Evolutionary conservation across 352 stramenopile species (phyloP).

Genomic region (Bremia lactucae): DNA sequence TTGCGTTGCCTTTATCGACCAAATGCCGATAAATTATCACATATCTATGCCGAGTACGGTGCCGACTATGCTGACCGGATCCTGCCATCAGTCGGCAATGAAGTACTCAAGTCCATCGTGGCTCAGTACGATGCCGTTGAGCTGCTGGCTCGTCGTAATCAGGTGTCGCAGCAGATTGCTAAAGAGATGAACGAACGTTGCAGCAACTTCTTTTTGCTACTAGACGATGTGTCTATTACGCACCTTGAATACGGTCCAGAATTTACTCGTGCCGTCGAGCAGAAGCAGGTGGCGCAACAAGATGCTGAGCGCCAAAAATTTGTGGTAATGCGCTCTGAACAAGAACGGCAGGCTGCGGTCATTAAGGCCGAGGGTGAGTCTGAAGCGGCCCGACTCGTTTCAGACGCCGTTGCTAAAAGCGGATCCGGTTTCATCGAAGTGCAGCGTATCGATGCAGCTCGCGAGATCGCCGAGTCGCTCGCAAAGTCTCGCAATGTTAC

Average conservation of each 20-base stretch:
- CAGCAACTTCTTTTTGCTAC: conserved; percentile 94
- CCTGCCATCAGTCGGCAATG: conserved; percentile 96
- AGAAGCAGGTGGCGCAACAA: conserved; percentile 99
- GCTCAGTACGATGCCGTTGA: conserved; percentile 99
- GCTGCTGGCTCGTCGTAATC: conserved; percentile 96
- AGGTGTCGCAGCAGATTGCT: conserved; percentile 95
- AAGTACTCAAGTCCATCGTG: conserved; percentile 90
- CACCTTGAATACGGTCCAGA: conserved; percentile 98
- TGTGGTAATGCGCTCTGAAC: conserved; percentile 97
- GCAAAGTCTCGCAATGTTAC: conserved; percentile 95
- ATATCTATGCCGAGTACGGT: conserved; percentile 96
- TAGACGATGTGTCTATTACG: conserved; percentile 99
- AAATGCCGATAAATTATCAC: conserved; percentile 89
- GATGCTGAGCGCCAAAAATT: conserved; percentile 99
- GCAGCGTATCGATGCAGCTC: conserved; percentile 98
- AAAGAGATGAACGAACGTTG: conserved; percentile 94
- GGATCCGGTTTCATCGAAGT: conserved; percentile 98
- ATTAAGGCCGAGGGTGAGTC: conserved; percentile 96
- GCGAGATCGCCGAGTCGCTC: conserved; percentile 97
- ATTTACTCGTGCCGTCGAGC: conserved; percentile 99
- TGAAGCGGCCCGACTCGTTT: conserved; percentile 96
- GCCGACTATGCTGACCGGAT: conserved; percentile 98
- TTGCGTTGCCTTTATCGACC: conserved; percentile 93
- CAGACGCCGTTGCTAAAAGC: conserved; percentile 94
- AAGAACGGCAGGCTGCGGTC: conserved; percentile 90